Evolutionary conservation across 2,329 filamentous ascomycete genomes (phyloP).

Genomic region (Pseudogymnoascus sp.): DNA sequence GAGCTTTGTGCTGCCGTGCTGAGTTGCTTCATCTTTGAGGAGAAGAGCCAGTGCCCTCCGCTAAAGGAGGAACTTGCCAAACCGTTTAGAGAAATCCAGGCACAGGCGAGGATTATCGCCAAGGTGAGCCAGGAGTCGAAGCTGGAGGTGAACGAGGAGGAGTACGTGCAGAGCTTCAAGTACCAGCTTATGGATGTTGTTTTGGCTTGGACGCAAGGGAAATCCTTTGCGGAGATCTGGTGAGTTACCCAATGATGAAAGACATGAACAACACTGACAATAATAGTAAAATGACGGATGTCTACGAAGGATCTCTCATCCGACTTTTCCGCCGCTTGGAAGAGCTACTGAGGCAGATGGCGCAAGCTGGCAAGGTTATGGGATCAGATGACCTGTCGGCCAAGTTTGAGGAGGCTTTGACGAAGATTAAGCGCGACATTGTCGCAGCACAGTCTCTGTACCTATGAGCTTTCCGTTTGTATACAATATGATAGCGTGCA

Average conservation of each 20-base stretch:
- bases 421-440: constrained; percentile 85
- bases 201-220: constrained; percentile 82
- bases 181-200: constrained; percentile 97
- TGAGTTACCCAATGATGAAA: constrained; percentile 45
- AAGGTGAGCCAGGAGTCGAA: constrained; percentile 96
- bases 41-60: constrained; percentile 75
- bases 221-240: constrained; percentile 91
- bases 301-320: constrained; percentile 94
- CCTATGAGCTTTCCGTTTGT: constrained; percentile 46
- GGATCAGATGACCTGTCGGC: constrained; percentile 87
- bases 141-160: constrained; percentile 86
- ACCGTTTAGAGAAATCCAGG: constrained; percentile 78
- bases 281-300: constrained; percentile 92
- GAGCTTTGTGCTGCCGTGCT: constrained; percentile 82
- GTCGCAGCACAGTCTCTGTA: constrained; percentile 93
- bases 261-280: constrained; percentile 19
- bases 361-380: constrained; percentile 95
- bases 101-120: constrained; percentile 79
- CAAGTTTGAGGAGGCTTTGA: constrained; percentile 83
- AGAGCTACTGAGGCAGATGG: constrained; percentile 90
- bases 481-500: constrained; percentile 11
- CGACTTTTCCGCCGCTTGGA: constrained; percentile 92
- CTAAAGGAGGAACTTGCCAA: constrained; percentile 81
- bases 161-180: constrained; percentile 85
- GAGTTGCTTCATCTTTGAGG: constrained; percentile 95